Evolutionary conservation across 2,329 filamentous ascomycete genomes (phyloP), one percentile per base, ranked within the genome.

Genomic region (Apiospora phragmitis): DNA sequence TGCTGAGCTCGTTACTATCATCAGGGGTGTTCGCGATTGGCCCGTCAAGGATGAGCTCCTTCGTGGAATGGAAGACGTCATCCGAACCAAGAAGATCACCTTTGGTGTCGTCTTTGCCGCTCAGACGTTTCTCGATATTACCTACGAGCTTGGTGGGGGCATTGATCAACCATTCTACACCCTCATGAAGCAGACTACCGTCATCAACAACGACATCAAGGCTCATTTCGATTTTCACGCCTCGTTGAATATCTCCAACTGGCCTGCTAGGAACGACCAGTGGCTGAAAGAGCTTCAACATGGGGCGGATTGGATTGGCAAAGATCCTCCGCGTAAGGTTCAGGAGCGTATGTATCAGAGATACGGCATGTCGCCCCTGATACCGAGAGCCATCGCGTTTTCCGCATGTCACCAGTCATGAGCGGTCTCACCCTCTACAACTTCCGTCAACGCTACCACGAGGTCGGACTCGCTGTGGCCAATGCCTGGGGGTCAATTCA

Each of bases 101-200:
- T 78, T 84, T 49, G 80, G 77, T 71, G 75, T 81, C 11, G 75
- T 80, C 1, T 85, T 85, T 69, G 82, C 81, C 11, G 76, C 79
- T 5, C 83, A 85, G 65, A 70, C 83, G 14, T 82, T 81, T 70
- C 79, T 86, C 4, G 83, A 85, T 55, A 81, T 84, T 43, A 79
- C 82, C 18, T 78, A 83, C 69, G 68, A 72, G 3, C 72, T 83
- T 2, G 71, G 80, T 18, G 70, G 71, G 38, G 14, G 66, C 1
- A 70, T 71, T 18, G 43, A 69, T 8, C 38, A 62, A 12, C 62
- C 71, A 0, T 75, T 73, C 26, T 3, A 43, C 4, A 71, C 69
- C 9, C 62, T 78, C 38, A 24, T 69, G 2, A n/a, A 55, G 14
- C 72, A 75, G 45, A 49, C 71, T 18, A 68, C 67, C 3, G 47